These are phyloP conservation scores for Mycosphaerella sp. DNA, from an alignment of 2,329 filamentous ascomycete genomes.

Conservation along the genomic window DNA sequence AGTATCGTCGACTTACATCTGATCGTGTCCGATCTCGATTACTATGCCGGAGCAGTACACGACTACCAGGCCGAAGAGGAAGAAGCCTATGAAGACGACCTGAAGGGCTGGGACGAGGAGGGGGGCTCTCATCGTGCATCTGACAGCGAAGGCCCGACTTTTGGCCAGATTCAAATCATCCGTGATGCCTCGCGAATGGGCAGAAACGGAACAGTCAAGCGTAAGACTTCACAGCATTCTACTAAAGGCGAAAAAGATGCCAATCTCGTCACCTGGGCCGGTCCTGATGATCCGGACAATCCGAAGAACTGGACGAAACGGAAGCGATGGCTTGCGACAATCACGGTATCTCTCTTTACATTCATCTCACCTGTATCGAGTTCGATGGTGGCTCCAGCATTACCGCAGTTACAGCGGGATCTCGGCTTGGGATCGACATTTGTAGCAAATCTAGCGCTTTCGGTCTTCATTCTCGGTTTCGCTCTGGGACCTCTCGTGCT, in stretches of 20 bases:
- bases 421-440: slow-evolving; percentile 21
- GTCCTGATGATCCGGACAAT: slow-evolving; percentile 42
- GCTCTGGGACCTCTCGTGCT: slow-evolving; percentile 36
- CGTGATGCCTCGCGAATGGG: slow-evolving; percentile 26
- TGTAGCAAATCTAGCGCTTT: slow-evolving; percentile 31
- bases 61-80: slow-evolving; percentile 33
- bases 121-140: slow-evolving; percentile 20
- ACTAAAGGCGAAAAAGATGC: slow-evolving; percentile 31
- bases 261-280: slow-evolving; percentile 43
- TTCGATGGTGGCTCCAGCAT: slow-evolving; percentile 37
- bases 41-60: slow-evolving; percentile 35
- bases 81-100: slow-evolving; percentile 26
- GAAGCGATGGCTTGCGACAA: slow-evolving; percentile 42
- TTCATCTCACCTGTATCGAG: slow-evolving; percentile 38
- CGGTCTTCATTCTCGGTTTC: slow-evolving; percentile 37
- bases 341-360: slow-evolving; percentile 39
- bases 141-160: slow-evolving; percentile 25
- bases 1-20: slow-evolving; percentile 33
- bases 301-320: slow-evolving; percentile 44
- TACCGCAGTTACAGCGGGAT: slow-evolving; percentile 28
- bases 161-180: slow-evolving; percentile 31
- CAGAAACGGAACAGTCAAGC: slow-evolving; percentile 27
- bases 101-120: slow-evolving; percentile 29
- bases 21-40: slow-evolving; percentile 34
- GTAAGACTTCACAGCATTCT: slow-evolving; percentile 26